A percentile compares a stretch with the other conserved stretches of the same genome.
phyloP scores from a whole-genome alignment of 108 stramenopile species.

The Nitzschia sp. region DNA sequence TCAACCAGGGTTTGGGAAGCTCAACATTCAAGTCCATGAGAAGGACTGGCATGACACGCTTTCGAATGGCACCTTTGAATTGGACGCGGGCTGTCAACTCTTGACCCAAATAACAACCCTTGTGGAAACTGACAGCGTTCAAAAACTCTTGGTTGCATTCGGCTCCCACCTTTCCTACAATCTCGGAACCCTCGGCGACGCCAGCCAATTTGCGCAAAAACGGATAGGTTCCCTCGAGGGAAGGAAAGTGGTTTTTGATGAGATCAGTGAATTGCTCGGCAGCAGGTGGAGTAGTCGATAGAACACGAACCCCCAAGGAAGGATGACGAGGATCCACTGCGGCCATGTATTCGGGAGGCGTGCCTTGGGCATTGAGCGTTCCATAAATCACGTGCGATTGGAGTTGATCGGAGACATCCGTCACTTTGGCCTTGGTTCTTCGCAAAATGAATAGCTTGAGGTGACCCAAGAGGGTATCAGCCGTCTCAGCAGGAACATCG shows the following conservation, averaged over 20 bases:
- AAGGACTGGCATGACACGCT: slow-evolving; percentile 87
- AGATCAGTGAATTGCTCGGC: slow-evolving; percentile 2
- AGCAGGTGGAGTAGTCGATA: slow-evolving; percentile 45
- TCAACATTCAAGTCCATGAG: slow-evolving; percentile 69
- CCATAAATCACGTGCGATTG: slow-evolving; percentile 73
- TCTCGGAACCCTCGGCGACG: slow-evolving; percentile 84
- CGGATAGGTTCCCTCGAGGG: slow-evolving; percentile 59
- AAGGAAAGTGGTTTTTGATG: slow-evolving; percentile 54
- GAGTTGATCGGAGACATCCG: slow-evolving; percentile 51
- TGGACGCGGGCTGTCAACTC: slow-evolving; percentile 95
- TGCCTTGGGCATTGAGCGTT: slow-evolving; percentile 62
- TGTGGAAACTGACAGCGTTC: slow-evolving; percentile 86
- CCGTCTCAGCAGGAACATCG: slow-evolving; percentile 70
- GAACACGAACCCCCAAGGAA: slow-evolving; percentile 70
- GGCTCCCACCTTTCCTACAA: slow-evolving; percentile 74
- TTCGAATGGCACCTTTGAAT: slow-evolving; percentile 89
- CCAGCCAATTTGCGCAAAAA: slow-evolving; percentile 72
- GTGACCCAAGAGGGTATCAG: slow-evolving; percentile 60
- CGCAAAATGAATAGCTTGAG: slow-evolving; percentile 69
- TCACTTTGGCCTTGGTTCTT: slow-evolving; percentile 63
- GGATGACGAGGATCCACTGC: slow-evolving; percentile 85
- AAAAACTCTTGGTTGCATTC: slow-evolving; percentile 93
- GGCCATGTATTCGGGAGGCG: slow-evolving; percentile 65
- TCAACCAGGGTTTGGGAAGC: slow-evolving; percentile 72
- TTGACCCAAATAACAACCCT: slow-evolving; percentile 99